Evolutionary conservation across 176 grass and related monocot genomes (phyloP).

Genomic region (Pontederia paniculata): DNA sequence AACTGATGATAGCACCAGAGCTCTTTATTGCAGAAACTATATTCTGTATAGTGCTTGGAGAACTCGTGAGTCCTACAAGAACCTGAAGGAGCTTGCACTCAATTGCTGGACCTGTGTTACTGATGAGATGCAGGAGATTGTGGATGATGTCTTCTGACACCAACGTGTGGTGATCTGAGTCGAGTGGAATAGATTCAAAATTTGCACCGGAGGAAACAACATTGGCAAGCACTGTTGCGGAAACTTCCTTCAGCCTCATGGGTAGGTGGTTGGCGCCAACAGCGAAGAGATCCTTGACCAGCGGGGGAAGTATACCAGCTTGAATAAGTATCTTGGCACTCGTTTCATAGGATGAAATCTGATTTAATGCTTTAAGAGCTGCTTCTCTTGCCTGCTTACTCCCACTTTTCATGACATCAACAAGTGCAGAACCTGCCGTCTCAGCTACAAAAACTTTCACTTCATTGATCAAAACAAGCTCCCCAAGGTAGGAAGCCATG

Average conservation of each 20-base stretch:
- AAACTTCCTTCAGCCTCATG: slow-evolving; percentile 52
- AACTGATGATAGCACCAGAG: slow-evolving; percentile 57
- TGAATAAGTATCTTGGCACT: slow-evolving; percentile 57
- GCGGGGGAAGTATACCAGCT: slow-evolving; percentile 35
- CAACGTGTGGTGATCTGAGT: slow-evolving; percentile 35
- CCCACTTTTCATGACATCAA: slow-evolving; percentile 41
- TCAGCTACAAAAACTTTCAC: slow-evolving; percentile 52
- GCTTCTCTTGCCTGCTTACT: slow-evolving; percentile 48
- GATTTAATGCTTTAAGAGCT: slow-evolving; percentile 52
- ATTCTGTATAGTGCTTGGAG: slow-evolving; percentile 27
- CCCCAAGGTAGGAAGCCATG: slow-evolving; percentile 43
- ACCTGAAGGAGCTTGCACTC: slow-evolving; percentile 62
- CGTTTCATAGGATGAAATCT: slow-evolving; percentile 50
- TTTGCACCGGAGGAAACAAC: slow-evolving; percentile 44
- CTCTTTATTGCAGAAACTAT: slow-evolving; percentile 57
- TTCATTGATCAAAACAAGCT: slow-evolving; percentile 57
- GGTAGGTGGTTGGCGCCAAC: slow-evolving; percentile 43
- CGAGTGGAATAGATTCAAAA: slow-evolving; percentile 33
- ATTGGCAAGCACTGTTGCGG: slow-evolving; percentile 51
- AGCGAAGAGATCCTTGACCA: slow-evolving; percentile 45
- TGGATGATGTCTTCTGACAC: slow-evolving; percentile 59
- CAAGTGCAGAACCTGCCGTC: slow-evolving; percentile 47
- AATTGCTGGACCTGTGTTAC: slow-evolving; percentile 56
- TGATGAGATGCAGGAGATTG: slow-evolving; percentile 62
- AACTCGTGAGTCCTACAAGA: slow-evolving; percentile 36